Percentiles rank a stretch among this genome's conserved stretches.
Evolutionary conservation across 768 basidiomycete genomes (phyloP).

Genomic region (Mycena albidolilacea): DNA sequence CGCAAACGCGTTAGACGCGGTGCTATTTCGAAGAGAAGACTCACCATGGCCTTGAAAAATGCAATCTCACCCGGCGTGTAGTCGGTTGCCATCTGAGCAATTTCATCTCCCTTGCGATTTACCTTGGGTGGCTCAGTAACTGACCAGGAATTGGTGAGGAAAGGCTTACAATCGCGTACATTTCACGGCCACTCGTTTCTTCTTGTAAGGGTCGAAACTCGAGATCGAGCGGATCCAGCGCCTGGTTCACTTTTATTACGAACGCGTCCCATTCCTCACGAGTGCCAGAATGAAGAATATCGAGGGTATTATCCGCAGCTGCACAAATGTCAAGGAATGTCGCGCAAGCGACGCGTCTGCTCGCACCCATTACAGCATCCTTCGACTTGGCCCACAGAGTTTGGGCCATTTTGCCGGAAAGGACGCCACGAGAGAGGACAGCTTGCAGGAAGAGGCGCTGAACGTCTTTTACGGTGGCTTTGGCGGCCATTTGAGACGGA

Average conservation of each 20-base stretch:
- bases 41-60: slow-evolving; percentile 87
- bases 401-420: slow-evolving; percentile 77
- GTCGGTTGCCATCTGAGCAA: slow-evolving; percentile 89
- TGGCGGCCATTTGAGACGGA: slow-evolving; percentile 24
- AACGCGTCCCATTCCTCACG: slow-evolving; percentile 73
- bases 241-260: slow-evolving; percentile 69
- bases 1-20: slow-evolving; percentile 7
- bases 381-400: slow-evolving; percentile 78
- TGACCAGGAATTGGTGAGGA: neutral
- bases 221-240: slow-evolving; percentile 79
- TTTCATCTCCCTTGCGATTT: slow-evolving; percentile 84
- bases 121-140: slow-evolving; percentile 62
- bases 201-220: slow-evolving; percentile 77
- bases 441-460: slow-evolving; percentile 86
- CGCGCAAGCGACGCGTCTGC: slow-evolving; percentile 15
- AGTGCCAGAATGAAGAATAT: slow-evolving; percentile 57
- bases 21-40: slow-evolving; percentile 44
- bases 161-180: slow-evolving; percentile 78
- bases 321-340: slow-evolving; percentile 33
- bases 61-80: slow-evolving; percentile 85
- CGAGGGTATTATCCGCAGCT: slow-evolving; percentile 70
- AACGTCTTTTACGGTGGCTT: slow-evolving; percentile 72
- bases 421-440: slow-evolving; percentile 76
- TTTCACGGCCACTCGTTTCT: slow-evolving; percentile 73
- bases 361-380: slow-evolving; percentile 75